Percentiles rank a stretch among this genome's conserved stretches.
These are phyloP conservation scores for Pyrenula massariospora DNA, from an alignment of 495 filamentous ascomycete genomes.

Conservation along the genomic window DNA sequence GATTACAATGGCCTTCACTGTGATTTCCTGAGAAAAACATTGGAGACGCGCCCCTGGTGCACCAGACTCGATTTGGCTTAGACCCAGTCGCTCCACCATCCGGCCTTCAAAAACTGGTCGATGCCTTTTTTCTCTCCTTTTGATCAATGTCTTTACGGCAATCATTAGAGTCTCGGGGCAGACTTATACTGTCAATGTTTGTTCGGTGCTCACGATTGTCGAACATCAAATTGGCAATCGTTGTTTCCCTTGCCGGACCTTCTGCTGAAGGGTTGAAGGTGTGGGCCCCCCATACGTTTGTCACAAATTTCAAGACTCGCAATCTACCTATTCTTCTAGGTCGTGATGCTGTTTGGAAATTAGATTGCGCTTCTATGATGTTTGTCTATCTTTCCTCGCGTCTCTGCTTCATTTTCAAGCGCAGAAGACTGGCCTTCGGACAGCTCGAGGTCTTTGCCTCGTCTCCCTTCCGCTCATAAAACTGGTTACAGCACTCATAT, in stretches of 20 bases:
- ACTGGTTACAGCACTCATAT: conserved; percentile 86
- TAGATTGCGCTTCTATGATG: conserved; percentile 6
- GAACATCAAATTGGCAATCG: conserved; percentile 68
- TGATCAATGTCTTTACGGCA: conserved; percentile 80
- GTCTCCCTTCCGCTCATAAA: conserved; percentile 75
- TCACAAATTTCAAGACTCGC: conserved; percentile 18
- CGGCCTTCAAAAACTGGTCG: neutral
- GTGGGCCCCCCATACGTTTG: conserved; percentile 29
- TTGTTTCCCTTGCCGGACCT: conserved; percentile 49
- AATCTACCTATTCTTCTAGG: neutral
- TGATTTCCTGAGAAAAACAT: neutral
- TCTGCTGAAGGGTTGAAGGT: conserved; percentile 38
- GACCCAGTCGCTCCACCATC: neutral
- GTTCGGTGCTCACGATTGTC: conserved; percentile 99
- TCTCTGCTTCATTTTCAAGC: conserved; percentile 80
- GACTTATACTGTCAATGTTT: conserved; percentile 72
- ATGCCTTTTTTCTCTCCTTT: conserved; percentile 39
- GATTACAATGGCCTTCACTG: too few relatives aligned
- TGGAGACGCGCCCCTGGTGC: neutral
- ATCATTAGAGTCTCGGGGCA: conserved; percentile 99
- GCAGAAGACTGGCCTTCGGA: conserved; percentile 67
- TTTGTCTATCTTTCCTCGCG: conserved; percentile 27
- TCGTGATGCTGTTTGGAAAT: neutral
- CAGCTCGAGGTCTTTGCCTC: conserved; percentile 69
- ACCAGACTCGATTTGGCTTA: neutral